phyloP scores from a whole-genome alignment of 2,329 filamentous ascomycete genomes.

The Myriosclerotinia curreyana region DNA sequence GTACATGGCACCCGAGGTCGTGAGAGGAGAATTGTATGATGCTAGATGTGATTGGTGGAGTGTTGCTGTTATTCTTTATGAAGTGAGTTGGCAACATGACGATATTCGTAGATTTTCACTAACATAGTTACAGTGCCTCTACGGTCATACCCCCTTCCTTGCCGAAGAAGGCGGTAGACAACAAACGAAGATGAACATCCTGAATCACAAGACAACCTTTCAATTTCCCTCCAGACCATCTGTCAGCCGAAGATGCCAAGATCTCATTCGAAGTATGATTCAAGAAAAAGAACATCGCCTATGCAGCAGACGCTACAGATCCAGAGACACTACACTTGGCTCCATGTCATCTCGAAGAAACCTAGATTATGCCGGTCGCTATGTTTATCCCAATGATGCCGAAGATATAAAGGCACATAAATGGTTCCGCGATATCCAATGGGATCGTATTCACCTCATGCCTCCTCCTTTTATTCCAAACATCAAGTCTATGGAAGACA shows the following conservation, averaged over 20 bases:
- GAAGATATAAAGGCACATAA: slow-evolving; percentile 85
- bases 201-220: slow-evolving; percentile 69
- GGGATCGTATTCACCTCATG: slow-evolving; percentile 69
- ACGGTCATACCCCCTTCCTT: slow-evolving; percentile 86
- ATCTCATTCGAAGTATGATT: slow-evolving; percentile 71
- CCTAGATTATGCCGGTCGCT: slow-evolving; percentile 49
- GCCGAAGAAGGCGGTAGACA: slow-evolving; percentile 69
- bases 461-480: slow-evolving; percentile 77
- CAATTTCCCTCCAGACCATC: slow-evolving; percentile 64
- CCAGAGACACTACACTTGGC: slow-evolving; percentile 52
- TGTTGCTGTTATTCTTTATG: slow-evolving; percentile 88
- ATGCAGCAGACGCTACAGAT: slow-evolving; percentile 70
- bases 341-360: slow-evolving; percentile 25
- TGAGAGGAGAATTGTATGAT: slow-evolving; percentile 79
- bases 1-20: slow-evolving; percentile 97
- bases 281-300: slow-evolving; percentile 72
- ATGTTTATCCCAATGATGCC: slow-evolving; percentile 80
- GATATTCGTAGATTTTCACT: background rate
- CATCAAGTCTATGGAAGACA: slow-evolving; percentile 66
- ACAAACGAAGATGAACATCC: slow-evolving; percentile 81
- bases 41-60: slow-evolving; percentile 97
- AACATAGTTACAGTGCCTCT: slow-evolving; percentile 62
- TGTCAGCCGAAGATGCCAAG: slow-evolving; percentile 68
- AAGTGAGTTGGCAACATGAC: slow-evolving; percentile 49
- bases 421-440: slow-evolving; percentile 78